phyloP scores from a whole-genome alignment of 768 basidiomycete genomes.

The Chlorophyllum brunneum region DNA sequence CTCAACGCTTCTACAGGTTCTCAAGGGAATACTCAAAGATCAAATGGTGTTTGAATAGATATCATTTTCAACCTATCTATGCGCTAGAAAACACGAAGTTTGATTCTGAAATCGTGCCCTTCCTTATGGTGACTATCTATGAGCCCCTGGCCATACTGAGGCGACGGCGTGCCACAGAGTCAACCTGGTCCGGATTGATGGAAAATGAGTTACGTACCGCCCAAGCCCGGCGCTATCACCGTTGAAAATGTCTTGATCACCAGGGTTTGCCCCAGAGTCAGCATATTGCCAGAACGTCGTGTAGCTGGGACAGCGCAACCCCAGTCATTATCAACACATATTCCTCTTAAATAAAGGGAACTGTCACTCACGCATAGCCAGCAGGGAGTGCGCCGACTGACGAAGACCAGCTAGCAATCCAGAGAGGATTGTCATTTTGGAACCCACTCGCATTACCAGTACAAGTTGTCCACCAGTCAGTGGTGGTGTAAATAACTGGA shows the following conservation, averaged over 20 bases:
- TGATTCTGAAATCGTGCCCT: no score
- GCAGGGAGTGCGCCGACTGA: constrained; percentile 53
- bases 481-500: constrained; percentile 44
- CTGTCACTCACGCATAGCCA: constrained; percentile 51
- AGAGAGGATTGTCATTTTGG: constrained; percentile 48
- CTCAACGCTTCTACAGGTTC: no score
- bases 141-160: background rate
- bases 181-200: no score
- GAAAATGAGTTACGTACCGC: background rate
- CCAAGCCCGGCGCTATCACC: constrained; percentile 25
- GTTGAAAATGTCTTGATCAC: constrained; percentile 56
- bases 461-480: constrained; percentile 66
- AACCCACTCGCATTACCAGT: constrained; percentile 57
- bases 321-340: background rate
- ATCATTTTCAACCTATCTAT: no score
- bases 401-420: constrained; percentile 54
- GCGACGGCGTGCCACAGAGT: no score
- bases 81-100: no score
- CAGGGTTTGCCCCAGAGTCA: constrained; percentile 50
- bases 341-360: no score
- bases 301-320: background rate
- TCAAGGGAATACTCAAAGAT: no score
- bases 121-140: no score
- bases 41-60: no score
- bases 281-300: constrained; percentile 55